These are phyloP conservation scores for Mycena haematopus DNA, from an alignment of 768 basidiomycete genomes.

Conservation along the genomic window DNA sequence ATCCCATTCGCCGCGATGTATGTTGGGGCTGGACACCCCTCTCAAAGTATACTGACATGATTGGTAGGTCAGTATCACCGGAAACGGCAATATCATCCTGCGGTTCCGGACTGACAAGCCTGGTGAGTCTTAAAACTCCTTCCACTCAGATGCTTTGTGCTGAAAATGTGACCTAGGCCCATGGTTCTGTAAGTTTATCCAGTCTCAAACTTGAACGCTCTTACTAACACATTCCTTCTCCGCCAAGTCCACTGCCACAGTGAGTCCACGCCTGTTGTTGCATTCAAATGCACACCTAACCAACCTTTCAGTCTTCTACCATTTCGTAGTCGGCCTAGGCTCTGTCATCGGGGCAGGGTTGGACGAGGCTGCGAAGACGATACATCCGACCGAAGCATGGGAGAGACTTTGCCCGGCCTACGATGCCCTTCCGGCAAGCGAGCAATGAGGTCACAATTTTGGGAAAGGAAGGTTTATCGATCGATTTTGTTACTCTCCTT, in stretches of 20 bases:
- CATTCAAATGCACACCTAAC: too few species aligned
- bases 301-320: slow-evolving; percentile 28
- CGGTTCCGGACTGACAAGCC: slow-evolving; percentile 56
- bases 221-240: not conserved
- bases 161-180: slow-evolving; percentile 2
- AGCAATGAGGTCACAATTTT: slow-evolving; percentile 14
- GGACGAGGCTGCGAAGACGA: slow-evolving; percentile 3
- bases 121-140: slow-evolving; percentile 16
- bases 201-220: not conserved
- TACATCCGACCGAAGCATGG: slow-evolving; percentile 32
- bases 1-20: slow-evolving; percentile 52
- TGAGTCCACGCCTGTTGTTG: not conserved
- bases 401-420: slow-evolving; percentile 23
- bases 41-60: not conserved
- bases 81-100: slow-evolving; percentile 39
- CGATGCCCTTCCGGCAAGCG: slow-evolving; percentile 14
- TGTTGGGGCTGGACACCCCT: not conserved
- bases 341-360: slow-evolving; percentile 30
- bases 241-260: slow-evolving; percentile 20
- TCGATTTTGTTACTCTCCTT: too few species aligned
- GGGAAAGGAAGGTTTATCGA: not conserved
- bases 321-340: slow-evolving; percentile 32
- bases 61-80: slow-evolving; percentile 3
- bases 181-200: not conserved
- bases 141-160: not conserved